phyloP scores from a whole-genome alignment of 495 filamentous ascomycete species.

The Talaromyces liani region DNA sequence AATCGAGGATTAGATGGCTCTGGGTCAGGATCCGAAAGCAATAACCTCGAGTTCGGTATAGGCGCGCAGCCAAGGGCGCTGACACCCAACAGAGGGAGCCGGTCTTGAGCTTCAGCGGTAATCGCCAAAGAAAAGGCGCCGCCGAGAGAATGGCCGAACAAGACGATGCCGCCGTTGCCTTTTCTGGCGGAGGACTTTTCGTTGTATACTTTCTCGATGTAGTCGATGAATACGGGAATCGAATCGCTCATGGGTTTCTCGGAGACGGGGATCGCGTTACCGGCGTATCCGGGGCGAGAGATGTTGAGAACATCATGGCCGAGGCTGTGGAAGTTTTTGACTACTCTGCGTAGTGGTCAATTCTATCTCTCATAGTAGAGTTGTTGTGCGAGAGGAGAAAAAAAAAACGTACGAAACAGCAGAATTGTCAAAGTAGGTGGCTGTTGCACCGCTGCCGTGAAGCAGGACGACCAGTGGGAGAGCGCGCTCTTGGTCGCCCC shows the following conservation, averaged over 20 bases:
- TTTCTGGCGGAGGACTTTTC: constrained; percentile 1
- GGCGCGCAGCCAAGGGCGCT: background rate
- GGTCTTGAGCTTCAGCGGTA: constrained; percentile 15
- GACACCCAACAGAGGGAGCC: constrained; percentile 11
- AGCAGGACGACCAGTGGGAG: constrained; percentile 11
- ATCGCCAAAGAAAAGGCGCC: constrained; percentile 12
- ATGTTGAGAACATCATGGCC: constrained; percentile 15
- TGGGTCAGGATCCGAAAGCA: constrained; percentile 1
- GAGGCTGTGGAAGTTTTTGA: constrained; percentile 7
- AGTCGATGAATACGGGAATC: constrained; percentile 7
- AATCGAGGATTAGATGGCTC: background rate
- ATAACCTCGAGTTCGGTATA: background rate
- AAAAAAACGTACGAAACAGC: constrained; percentile 3
- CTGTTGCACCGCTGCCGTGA: constrained; percentile 11
- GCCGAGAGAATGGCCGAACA: constrained; percentile 12
- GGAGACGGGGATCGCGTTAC: constrained; percentile 8
- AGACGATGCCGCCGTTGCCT: constrained; percentile 11
- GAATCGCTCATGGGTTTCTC: constrained; percentile 7
- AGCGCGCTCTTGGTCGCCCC: background rate
- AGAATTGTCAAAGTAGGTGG: constrained; percentile 13
- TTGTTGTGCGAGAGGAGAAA: background rate
- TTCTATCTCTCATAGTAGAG: too few relatives aligned
- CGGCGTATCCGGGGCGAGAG: constrained; percentile 12
- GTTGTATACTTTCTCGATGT: constrained; percentile 9
- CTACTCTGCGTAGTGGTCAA: background rate